Evolutionary conservation across 1,284 basidiomycete species (phyloP).

Genomic region (Athelia sp.): DNA sequence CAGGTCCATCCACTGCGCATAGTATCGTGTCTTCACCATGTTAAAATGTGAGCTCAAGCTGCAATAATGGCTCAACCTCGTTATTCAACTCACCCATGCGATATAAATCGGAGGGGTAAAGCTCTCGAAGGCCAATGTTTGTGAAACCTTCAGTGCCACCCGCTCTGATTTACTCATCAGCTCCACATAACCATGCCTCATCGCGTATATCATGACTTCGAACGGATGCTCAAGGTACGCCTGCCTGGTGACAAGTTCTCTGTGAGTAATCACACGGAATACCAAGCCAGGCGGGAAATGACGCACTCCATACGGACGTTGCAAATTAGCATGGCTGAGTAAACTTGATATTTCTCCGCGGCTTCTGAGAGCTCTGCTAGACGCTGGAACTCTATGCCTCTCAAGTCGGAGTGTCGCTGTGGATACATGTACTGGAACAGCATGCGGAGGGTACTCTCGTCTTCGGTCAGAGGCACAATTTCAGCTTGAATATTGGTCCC

Average conservation of each 20-base stretch:
- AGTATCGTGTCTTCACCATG: too few species aligned
- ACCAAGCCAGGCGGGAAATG: too few species aligned
- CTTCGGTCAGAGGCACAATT: slow-evolving; percentile 7
- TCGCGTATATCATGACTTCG: neutral
- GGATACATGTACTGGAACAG: slow-evolving; percentile 15
- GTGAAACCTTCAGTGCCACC: neutral
- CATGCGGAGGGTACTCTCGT: slow-evolving; percentile 4
- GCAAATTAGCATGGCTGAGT: slow-evolving; percentile 6
- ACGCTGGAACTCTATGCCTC: slow-evolving; percentile 2
- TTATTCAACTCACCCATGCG: too few species aligned
- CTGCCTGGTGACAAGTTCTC: neutral
- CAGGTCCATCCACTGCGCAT: too few species aligned
- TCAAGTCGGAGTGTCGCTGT: slow-evolving; percentile 7
- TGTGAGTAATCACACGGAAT: neutral
- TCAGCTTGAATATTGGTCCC: neutral
- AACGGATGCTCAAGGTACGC: neutral
- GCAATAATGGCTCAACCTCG: too few species aligned
- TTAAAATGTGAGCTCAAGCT: too few species aligned
- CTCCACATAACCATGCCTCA: neutral
- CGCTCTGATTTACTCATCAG: neutral
- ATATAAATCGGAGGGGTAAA: too few species aligned
- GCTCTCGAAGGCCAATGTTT: too few species aligned
- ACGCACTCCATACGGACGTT: neutral
- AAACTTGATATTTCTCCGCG: slow-evolving; percentile 13
- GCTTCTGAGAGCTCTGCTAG: slow-evolving; percentile 9